Percentiles rank a stretch among this genome's conserved stretches.
phyloP scores from a whole-genome alignment of 192 early-diverging fungal genomes.

The Mortierella antarctica region DNA sequence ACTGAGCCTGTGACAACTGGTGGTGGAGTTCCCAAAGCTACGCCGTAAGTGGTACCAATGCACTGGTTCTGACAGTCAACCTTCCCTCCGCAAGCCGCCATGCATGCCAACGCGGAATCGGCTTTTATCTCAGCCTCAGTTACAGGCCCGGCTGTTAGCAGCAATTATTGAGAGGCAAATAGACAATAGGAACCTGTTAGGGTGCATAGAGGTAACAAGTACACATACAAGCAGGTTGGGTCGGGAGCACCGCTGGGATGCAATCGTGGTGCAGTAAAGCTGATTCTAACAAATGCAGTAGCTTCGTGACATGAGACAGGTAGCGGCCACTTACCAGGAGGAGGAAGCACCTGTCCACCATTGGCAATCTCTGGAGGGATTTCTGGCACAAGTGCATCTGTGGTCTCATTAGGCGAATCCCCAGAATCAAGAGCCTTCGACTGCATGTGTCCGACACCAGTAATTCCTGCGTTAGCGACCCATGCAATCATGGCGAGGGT shows the following conservation, averaged over 20 bases:
- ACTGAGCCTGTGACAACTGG: neutral
- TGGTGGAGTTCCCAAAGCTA: conserved; percentile 4
- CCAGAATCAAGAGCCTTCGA: neutral
- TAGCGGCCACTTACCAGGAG: neutral
- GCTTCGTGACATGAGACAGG: too few relatives aligned
- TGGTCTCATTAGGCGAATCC: neutral
- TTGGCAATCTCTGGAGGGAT: neutral
- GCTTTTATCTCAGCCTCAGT: conserved; percentile 27
- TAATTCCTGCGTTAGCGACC: conserved; percentile 5
- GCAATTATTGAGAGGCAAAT: neutral
- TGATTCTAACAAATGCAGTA: neutral
- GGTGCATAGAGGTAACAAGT: neutral
- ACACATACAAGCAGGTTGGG: neutral
- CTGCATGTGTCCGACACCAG: neutral
- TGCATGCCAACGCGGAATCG: conserved; percentile 17
- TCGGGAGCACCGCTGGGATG: neutral
- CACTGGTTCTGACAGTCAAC: conserved; percentile 16
- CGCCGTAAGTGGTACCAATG: conserved; percentile 14
- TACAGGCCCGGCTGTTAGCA: conserved; percentile 12
- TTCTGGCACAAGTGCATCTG: neutral
- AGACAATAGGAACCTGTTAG: neutral
- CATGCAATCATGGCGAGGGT: conserved; percentile 27
- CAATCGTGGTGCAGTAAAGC: neutral
- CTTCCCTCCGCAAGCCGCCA: conserved; percentile 2
- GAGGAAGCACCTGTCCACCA: neutral